phyloP scores from a whole-genome alignment of 225 moss, liverwort and hornwort species.

The Pleurozium schreberi region DNA sequence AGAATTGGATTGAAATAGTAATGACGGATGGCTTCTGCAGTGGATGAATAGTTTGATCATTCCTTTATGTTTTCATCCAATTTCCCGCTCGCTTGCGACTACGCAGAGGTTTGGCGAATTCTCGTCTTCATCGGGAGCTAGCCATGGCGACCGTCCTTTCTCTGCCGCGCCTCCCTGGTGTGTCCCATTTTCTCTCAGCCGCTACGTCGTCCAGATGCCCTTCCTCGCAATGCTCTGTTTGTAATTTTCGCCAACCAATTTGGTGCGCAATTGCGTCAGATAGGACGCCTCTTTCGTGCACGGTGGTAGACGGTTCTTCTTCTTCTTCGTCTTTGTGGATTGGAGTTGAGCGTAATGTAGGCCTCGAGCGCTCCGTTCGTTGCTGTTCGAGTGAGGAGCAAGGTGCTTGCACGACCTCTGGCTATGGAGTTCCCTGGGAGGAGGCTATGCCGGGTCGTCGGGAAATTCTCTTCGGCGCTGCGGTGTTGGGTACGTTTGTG shows the following conservation, averaged over 20 bases:
- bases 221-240: not conserved
- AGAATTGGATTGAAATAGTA: not conserved
- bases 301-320: not conserved
- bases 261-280: slow-evolving; percentile 2
- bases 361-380: not conserved
- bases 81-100: not conserved
- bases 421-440: not conserved
- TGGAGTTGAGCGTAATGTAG: slow-evolving; percentile 12
- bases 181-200: not conserved
- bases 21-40: too few relatives aligned
- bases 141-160: slow-evolving; percentile 29
- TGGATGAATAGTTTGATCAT: not conserved
- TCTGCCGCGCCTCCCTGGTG: slow-evolving; percentile 6
- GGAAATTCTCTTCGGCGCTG: slow-evolving; percentile 10
- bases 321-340: not conserved
- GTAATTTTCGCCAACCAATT: slow-evolving; percentile 10
- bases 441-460: slow-evolving; percentile 1
- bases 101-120: not conserved
- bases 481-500: not conserved
- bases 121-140: not conserved
- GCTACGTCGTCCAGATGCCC: not conserved
- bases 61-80: not conserved
- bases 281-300: not conserved
- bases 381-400: slow-evolving; percentile 2
- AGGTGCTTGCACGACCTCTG: slow-evolving; percentile 17